Evolutionary conservation across 1,284 basidiomycete genomes (phyloP), one percentile per base, ranked within the genome.

Genomic region (Cutaneotrichosporon arboriforme): DNA sequence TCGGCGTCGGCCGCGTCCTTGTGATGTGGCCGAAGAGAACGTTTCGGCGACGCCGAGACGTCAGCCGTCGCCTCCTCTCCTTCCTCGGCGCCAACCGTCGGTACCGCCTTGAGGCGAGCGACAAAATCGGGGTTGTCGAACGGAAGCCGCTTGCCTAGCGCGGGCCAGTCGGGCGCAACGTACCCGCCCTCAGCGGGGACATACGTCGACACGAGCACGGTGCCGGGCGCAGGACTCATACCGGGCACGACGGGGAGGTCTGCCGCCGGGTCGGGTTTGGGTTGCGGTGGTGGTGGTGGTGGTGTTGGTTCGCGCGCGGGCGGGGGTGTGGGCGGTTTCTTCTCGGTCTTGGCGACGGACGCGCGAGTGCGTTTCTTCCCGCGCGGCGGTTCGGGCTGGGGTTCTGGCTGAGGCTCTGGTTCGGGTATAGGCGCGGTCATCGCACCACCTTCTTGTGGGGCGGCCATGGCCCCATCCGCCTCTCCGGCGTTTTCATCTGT

Each of bases 121-220:
- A 62, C 60, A 37, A 65, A 65, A 8, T 49, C 54, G 2, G 59
- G 59, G 46, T 67, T 67, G n/a, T 61, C 49, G 52, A 68, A 73
- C 1, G 71, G 69, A 37, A 73, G 51, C 7, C 62, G 49, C 18
- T 55, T 56, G 15, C 51, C 55, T 14, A 70, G 43, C 18, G 43
- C 40, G 4, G 54, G 46, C 71, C 70, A 72, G 40, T 67, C 61
- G 0, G 67, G 65, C 55, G 56, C 58, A 5, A 45, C 38, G 66
- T 69, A 73, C 9, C 46, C 52, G 5, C 41, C 54, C 4, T 52
- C 42, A 31, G n/a, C n/a, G 3, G 70, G 67, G 1, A 72, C 42
- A 21, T 67, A 51, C 0, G 65, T 70, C 13, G 69, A 69, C 10
- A 72, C 31, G 2, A 70, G 54, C 1, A 73, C 65, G 0, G 70